Conservation (phyloP, 1,139 yeast species). For the Arxiozyma bovina region DNA sequence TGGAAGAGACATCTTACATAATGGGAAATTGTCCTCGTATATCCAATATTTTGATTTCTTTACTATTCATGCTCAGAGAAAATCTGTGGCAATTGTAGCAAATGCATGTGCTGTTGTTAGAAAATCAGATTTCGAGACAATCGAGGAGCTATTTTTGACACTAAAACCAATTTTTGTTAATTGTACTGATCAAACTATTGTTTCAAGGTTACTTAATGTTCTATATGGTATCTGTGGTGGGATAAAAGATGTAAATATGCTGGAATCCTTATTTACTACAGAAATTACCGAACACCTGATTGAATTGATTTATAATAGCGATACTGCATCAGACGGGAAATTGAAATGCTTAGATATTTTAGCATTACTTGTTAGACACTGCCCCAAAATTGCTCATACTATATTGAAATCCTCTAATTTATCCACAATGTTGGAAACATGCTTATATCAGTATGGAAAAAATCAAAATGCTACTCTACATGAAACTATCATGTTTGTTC, state of each 20-base stretch:
- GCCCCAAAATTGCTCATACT: slow-evolving; percentile 14
- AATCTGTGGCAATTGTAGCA: slow-evolving; percentile 69
- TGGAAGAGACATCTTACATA: slow-evolving; percentile 42
- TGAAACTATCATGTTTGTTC: slow-evolving; percentile 68
- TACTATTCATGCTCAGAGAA: slow-evolving; percentile 81
- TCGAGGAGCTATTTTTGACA: slow-evolving; percentile 49
- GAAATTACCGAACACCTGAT: slow-evolving; percentile 18
- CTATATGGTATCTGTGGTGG: slow-evolving; percentile 24
- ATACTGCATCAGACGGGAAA: slow-evolving; percentile 19
- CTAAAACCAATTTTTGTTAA: slow-evolving; percentile 54
- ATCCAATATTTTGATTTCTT: slow-evolving; percentile 77
- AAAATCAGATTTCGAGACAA: slow-evolving; percentile 36
- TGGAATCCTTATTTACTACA: slow-evolving; percentile 19
- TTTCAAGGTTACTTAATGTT: slow-evolving; percentile 17
- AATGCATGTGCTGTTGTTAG: slow-evolving; percentile 56
- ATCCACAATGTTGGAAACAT: slow-evolving; percentile 12
- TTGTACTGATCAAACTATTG: slow-evolving; percentile 40
- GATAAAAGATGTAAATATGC: slow-evolving; percentile 11
- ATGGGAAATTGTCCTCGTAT: slow-evolving; percentile 61
- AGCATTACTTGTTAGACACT: slow-evolving; percentile 16
- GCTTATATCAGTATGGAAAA: slow-evolving; percentile 20
- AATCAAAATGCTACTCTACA: slow-evolving; percentile 15
- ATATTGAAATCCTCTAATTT: slow-evolving; percentile 16
- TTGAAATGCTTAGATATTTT: slow-evolving; percentile 24
- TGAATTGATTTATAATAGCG: slow-evolving; percentile 16